Base-by-base conservation (phyloP, 805 yeast genomes). In the Gaillardinia entomophila region DNA sequence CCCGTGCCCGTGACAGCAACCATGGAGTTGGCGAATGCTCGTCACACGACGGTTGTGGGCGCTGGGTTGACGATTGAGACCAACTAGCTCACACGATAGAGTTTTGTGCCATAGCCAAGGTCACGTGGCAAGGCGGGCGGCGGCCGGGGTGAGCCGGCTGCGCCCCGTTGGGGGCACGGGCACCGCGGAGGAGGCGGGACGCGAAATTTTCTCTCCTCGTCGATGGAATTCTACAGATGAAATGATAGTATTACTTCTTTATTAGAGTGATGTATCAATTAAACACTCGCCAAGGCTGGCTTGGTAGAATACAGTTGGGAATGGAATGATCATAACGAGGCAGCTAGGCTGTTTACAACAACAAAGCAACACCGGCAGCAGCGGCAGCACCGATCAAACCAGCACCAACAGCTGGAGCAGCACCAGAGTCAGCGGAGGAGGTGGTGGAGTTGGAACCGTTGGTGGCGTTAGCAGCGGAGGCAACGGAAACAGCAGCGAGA, bases 361-460 rank as follows among this genome's bases (percentile, higher is more conserved):
- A 53, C 62, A 73, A 41, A 62, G 77, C 71, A 48, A 80, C 79
- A 73, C 86, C 89, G 55, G 88, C 89, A 48, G 88, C 89, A 49
- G 82, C 84, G 58, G 80, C 85, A 52, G 84, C 88, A 75, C 87
- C 89, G 53, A 80, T 66, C 57, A 78, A 75, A 67, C 83, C 80
- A 57, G 86, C 82, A 66, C 79, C 78, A 57, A 73, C 68, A 43
- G 74, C 71, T 61, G 66, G 68, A 51, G 74, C 79, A 50, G 73
- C 76, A 49, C 69, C 66, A 57, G 36, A 23, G 50, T 57, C 49
- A 22, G 49, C 29, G 37, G 75, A 56, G 36, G 65, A 52, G 51
- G 62, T 49, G 34, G 49, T 30, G 25, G 38, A 11, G 32, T 48
- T 36, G 35, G 82, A 63, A 40, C 54, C 56, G 58, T 66, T 64